Conservation (phyloP, 768 basidiomycete species). For the Phanerochaete sordida region DNA sequence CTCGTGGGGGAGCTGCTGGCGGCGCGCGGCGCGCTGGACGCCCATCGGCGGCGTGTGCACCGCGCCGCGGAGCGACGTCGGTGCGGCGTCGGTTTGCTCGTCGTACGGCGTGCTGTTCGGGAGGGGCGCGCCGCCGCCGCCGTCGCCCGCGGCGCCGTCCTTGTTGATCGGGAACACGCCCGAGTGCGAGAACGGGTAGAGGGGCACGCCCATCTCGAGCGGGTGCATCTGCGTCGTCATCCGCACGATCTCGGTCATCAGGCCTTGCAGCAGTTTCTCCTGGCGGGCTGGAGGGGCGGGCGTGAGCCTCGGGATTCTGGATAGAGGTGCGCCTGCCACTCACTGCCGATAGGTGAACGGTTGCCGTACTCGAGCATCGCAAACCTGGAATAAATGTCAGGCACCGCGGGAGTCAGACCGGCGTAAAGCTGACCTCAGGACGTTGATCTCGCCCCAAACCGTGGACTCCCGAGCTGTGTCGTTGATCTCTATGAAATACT, state of each 20-base stretch:
- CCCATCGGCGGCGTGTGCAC: conserved; percentile 7
- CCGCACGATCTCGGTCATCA: conserved; percentile 82
- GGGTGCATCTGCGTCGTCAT: conserved; percentile 81
- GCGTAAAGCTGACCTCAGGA: conserved; percentile 52
- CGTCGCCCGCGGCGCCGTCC: conserved; percentile 15
- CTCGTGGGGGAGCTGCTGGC: not conserved
- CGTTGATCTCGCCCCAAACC: conserved; percentile 87
- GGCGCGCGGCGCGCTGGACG: not conserved
- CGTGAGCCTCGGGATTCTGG: not conserved
- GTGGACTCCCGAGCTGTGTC: conserved; percentile 70
- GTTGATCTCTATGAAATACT: conserved; percentile 80
- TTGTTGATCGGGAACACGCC: conserved; percentile 21
- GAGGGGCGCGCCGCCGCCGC: conserved; percentile 19
- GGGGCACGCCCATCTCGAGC: conserved; percentile 73
- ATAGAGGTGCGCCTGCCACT: conserved; percentile 25
- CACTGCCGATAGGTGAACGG: conserved; percentile 81
- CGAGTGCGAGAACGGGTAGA: conserved; percentile 68
- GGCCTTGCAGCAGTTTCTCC: conserved; percentile 74
- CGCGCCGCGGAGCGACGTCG: conserved; percentile 8
- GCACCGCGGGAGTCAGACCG: not conserved
- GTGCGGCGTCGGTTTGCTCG: not conserved
- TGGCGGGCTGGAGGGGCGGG: conserved; percentile 61
- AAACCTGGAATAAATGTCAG: conserved; percentile 43
- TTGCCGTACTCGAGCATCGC: conserved; percentile 82
- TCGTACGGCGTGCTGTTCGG: conserved; percentile 18